Evolutionary conservation across 2,329 filamentous ascomycete genomes (phyloP), one percentile per base, ranked within the genome.

Genomic region (Neocucurbitaria cava): DNA sequence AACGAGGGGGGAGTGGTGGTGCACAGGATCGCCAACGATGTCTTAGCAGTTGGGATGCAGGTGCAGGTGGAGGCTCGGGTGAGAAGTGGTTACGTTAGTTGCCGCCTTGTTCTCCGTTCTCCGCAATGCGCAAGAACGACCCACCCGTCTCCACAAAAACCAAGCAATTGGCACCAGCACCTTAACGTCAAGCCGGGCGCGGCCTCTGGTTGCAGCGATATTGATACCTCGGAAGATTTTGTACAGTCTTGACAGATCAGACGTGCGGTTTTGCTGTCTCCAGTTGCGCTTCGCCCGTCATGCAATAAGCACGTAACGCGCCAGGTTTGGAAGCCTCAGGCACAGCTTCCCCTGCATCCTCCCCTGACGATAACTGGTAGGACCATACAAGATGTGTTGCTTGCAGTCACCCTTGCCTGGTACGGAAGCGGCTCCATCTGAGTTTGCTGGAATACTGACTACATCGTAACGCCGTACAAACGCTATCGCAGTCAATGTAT

Each of bases 71-170:
- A 51, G 52, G 63, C 49, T 59, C 64, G 65, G 64, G 41, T 60
- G 52, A 48, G 56, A 61, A 41, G 55, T 56, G 49, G 60, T 58
- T n/a, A n/a, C n/a, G n/a, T n/a, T n/a, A 61, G 52, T 58, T 51
- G 61, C 56, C 50, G 52, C 52, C 55, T 57, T 57, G 56, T 58
- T 60, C 59, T 54, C 45, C 38, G 35, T 54, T 58, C 58, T 64
- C 62, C 64, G 56, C 64, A 66, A 59, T 62, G 54, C 52, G 52
- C 60, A 68, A 61, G 52, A 58, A 46, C 56, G 62, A 68, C 59
- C 64, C 64, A 61, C 58, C 28, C 50, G 61, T 49, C 58, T 55
- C 58, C 60, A 61, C 60, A 49, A 48, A 5, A 20, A 50, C 47
- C 43, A 39, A 46, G 47, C 40, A 49, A 54, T 54, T 41, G 42